Conservation (phyloP, 2,329 filamentous ascomycete species). For the Tolypocladium cylindrosporum region DNA sequence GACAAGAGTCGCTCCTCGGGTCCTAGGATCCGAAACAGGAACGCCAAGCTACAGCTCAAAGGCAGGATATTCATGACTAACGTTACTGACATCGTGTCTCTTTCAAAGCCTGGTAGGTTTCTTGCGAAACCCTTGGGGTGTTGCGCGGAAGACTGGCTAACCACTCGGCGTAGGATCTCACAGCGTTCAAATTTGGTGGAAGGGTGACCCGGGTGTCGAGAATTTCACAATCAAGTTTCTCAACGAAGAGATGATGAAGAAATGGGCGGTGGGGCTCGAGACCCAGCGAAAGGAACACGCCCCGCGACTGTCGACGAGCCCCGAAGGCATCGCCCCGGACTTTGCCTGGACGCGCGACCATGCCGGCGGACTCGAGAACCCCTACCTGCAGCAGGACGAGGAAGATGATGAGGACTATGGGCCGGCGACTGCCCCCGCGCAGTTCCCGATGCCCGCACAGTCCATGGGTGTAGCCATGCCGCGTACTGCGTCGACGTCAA, state of each 20-base stretch:
- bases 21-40: slow-evolving; percentile 52
- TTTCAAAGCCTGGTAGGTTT: slow-evolving; percentile 72
- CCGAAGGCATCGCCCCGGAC: slow-evolving; percentile 51
- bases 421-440: slow-evolving; percentile 23
- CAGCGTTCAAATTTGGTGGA: slow-evolving; percentile 97
- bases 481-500: slow-evolving; percentile 55
- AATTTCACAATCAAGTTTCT: slow-evolving; percentile 92
- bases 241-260: slow-evolving; percentile 87
- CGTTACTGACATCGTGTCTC: slow-evolving; percentile 84
- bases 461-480: slow-evolving; percentile 15
- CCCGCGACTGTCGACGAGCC: slow-evolving; percentile 34
- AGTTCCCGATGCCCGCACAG: slow-evolving; percentile 20
- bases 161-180: slow-evolving; percentile 58
- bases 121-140: neutral
- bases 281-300: slow-evolving; percentile 58
- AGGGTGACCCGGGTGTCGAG: slow-evolving; percentile 88
- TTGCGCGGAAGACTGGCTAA: neutral
- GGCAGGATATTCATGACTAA: slow-evolving; percentile 99
- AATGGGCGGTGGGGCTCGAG: slow-evolving; percentile 77
- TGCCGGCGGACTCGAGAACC: slow-evolving; percentile 62
- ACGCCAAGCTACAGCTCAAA: slow-evolving; percentile 84
- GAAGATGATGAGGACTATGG: slow-evolving; percentile 50
- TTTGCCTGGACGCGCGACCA: slow-evolving; percentile 72
- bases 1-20: slow-evolving; percentile 47
- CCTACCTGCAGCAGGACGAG: slow-evolving; percentile 59